Evolutionary conservation across 257 asterid genomes (phyloP).

Genomic region (Penstemon eatonii): DNA sequence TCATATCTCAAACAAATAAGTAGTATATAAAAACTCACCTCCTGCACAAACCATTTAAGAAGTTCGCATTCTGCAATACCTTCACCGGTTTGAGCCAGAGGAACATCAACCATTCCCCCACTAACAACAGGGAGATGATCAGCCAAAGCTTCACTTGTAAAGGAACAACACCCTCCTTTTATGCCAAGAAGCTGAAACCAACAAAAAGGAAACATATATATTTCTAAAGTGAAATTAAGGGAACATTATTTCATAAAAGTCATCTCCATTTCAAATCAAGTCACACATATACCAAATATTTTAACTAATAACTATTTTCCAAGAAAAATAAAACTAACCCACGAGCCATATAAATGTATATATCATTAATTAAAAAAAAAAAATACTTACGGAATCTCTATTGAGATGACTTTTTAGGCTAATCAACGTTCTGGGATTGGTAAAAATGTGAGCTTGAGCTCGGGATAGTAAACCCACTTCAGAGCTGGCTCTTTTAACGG

Average conservation of each 20-base stretch:
- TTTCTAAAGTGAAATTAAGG: background rate
- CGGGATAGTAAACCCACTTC: slow-evolving; percentile 28
- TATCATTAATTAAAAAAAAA: background rate
- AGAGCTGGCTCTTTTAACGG: slow-evolving; percentile 15
- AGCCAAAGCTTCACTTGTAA: slow-evolving; percentile 53
- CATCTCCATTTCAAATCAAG: slow-evolving; percentile 4
- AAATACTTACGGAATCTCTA: slow-evolving; percentile 36
- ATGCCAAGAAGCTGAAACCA: slow-evolving; percentile 50
- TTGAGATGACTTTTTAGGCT: slow-evolving; percentile 21
- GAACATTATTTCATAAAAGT: background rate
- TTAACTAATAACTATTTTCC: background rate
- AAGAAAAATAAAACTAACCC: background rate
- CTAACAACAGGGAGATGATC: slow-evolving; percentile 36
- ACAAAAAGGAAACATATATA: slow-evolving; percentile 7
- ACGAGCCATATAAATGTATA: background rate
- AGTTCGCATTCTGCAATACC: slow-evolving; percentile 99
- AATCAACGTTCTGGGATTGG: slow-evolving; percentile 33
- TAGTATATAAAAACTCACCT: slow-evolving; percentile 53
- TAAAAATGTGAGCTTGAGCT: slow-evolving; percentile 33
- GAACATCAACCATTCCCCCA: slow-evolving; percentile 68
- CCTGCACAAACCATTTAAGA: slow-evolving; percentile 88
- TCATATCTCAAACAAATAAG: slow-evolving; percentile 12
- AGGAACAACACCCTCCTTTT: slow-evolving; percentile 31
- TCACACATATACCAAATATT: background rate
- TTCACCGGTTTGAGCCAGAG: slow-evolving; percentile 98